Evolutionary conservation across 2,329 filamentous ascomycete species (phyloP), one percentile per base, ranked within the genome.

Genomic region (Calonectria henricotiae): DNA sequence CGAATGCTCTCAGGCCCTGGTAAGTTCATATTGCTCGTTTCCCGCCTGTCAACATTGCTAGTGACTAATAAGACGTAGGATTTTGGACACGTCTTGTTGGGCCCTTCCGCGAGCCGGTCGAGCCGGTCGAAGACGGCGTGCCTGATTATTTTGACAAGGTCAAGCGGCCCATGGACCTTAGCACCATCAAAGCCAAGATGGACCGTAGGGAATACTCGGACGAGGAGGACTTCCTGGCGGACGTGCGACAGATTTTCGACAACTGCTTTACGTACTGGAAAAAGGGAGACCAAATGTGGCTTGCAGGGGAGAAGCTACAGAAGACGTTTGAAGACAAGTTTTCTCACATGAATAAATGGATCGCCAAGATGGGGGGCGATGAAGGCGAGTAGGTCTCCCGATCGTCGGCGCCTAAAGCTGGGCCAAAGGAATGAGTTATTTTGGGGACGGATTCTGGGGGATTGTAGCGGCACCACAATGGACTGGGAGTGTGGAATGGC

Each of bases 1-100:
- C 84, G 89, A 35, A 92, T 92, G 90, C 82, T 91, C 0, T 89
- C 87, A 1, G 89, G 89, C 0, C 89, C 90, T 70, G 88, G 88
- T 89, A 83, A 73, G 80, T 70, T 23, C 35, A 65, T 25, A 25
- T 39, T 23, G 8, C n/a, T 30, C 32, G 1, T 8, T 43, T 15
- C 4, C 11, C 3, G 6, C 4, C 11, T 13, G 1, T 17, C 54
- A 20, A 62, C 11, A 49, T 12, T 23, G 1, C 8, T 17, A 27
- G 43, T 35, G 69, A 58, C 74, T 65, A 75, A 63, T 35, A 35
- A n/a, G 27, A 17, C 41, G 43, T 44, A 90, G 89, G 90, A 7
- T 91, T 90, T 78, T 92, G 90, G 90, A 91, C 90, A 0, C 87
- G 89, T n/a, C 84, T 91, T 0, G 89, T 91, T 3, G 89, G 89